A percentile compares a stretch with the other conserved stretches of the same genome.
phyloP scores from a whole-genome alignment of 2,329 filamentous ascomycete genomes.

The Nothophaeocryptopus gaeumannii region DNA sequence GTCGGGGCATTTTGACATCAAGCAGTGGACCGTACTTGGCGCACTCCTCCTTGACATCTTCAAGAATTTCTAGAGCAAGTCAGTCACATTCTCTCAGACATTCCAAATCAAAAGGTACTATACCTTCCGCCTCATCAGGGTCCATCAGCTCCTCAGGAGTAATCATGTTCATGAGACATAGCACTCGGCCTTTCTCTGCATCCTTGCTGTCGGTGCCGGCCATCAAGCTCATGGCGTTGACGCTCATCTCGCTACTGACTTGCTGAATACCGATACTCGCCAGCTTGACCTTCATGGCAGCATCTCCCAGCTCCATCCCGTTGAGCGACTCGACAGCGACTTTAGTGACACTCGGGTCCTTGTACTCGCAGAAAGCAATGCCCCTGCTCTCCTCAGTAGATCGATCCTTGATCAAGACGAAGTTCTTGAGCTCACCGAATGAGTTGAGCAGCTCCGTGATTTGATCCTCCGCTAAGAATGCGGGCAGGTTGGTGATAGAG shows the following conservation, averaged over 20 bases:
- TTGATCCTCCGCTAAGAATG: slow-evolving; percentile 85
- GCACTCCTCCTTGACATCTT: slow-evolving; percentile 92
- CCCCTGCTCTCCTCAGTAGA: slow-evolving; percentile 78
- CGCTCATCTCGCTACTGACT: slow-evolving; percentile 89
- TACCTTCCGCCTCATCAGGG: slow-evolving; percentile 92
- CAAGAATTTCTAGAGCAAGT: slow-evolving; percentile 86
- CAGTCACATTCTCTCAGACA: too few species aligned
- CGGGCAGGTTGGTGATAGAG: slow-evolving; percentile 82
- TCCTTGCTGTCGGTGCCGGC: slow-evolving; percentile 75
- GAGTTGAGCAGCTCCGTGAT: slow-evolving; percentile 84
- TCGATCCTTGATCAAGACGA: slow-evolving; percentile 82
- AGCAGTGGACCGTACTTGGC: slow-evolving; percentile 81
- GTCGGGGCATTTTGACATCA: slow-evolving; percentile 90
- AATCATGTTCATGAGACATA: slow-evolving; percentile 98
- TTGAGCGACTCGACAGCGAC: slow-evolving; percentile 89
- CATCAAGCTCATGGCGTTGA: slow-evolving; percentile 96
- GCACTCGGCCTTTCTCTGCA: slow-evolving; percentile 77
- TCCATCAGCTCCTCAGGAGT: slow-evolving; percentile 93
- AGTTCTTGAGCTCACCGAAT: slow-evolving; percentile 91
- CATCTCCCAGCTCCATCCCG: slow-evolving; percentile 87
- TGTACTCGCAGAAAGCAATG: slow-evolving; percentile 94
- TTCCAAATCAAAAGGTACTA: too few species aligned
- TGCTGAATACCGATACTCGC: slow-evolving; percentile 95
- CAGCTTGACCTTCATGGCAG: slow-evolving; percentile 77
- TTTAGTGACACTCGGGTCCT: slow-evolving; percentile 71